Evolutionary conservation across 2,329 filamentous ascomycete genomes (phyloP), one percentile per base, ranked within the genome.

Genomic region (Tolypocladium inflatum): DNA sequence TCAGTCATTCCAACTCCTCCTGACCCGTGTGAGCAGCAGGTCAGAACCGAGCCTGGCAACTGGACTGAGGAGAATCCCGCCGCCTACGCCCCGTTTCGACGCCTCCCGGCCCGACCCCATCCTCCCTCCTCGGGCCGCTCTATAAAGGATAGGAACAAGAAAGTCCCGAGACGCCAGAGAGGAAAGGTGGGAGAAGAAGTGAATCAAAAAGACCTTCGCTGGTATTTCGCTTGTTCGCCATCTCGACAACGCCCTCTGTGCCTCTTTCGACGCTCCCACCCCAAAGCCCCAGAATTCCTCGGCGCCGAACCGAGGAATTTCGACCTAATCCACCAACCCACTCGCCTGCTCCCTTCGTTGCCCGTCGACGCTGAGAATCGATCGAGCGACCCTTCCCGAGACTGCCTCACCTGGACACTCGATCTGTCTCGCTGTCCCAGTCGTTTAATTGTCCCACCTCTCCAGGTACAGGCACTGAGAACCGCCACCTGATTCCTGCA

Each of bases 1-100:
- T 78, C 76, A 74, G 75, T 74, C 74, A 70, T 75, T 71, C 72
- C 71, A 71, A 71, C 73, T 76, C 74, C 76, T 80, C 78, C 76
- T 73, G 72, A 72, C 71, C 67, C 66, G 67, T 67, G 66, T 63
- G 54, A 51, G 65, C 64, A 66, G 65, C 67, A 71, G 71, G 71
- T 70, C 67, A 63, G 67, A 65, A 66, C 66, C 65, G 64, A 62
- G 63, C 70, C 58, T 62, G 63, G 61, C 60, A 59, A 61, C 56
- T 70, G 68, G 67, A 66, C 66, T 61, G 71, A 72, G 70, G 69
- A 68, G 68, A 72, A 70, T 68, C 61, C 61, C 61, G 63, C 62
- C 65, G 59, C 55, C 59, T 59, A 62, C 62, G 59, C 59, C 63
- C 48, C 39, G 56, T 58, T 62, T 64, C 65, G 61, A 63, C 64